These are phyloP conservation scores for Aquilaria sinensis DNA, from an alignment of 345 rosid genomes.

Conservation along the genomic window DNA sequence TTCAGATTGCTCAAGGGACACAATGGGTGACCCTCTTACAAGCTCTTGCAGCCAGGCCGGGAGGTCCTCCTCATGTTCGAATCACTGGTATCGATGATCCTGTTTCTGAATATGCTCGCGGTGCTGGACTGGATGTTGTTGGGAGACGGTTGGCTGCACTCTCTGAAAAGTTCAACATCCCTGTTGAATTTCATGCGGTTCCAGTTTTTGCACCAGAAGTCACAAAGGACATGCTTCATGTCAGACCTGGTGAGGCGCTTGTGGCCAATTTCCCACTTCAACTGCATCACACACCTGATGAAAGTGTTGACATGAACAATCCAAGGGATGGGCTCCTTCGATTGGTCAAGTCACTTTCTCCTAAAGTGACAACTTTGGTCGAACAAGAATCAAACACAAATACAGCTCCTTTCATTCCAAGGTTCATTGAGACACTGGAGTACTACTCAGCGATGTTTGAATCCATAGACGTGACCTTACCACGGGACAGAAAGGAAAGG, in stretches of 20 bases:
- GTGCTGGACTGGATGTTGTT: slow-evolving; percentile 48
- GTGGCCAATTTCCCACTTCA: slow-evolving; percentile 63
- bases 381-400: slow-evolving; percentile 82
- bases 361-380: slow-evolving; percentile 55
- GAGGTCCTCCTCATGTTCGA: slow-evolving; percentile 61
- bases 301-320: slow-evolving; percentile 59
- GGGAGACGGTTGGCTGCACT: slow-evolving; percentile 35
- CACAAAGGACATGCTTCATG: slow-evolving; percentile 51
- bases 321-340: slow-evolving; percentile 71
- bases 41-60: slow-evolving; percentile 63
- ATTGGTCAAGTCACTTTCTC: slow-evolving; percentile 55
- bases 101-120: slow-evolving; percentile 38
- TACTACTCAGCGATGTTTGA: slow-evolving; percentile 65
- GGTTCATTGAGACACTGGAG: slow-evolving; percentile 55
- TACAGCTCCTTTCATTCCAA: slow-evolving; percentile 56
- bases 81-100: slow-evolving; percentile 74
- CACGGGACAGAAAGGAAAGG: slow-evolving; percentile 42
- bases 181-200: slow-evolving; percentile 48
- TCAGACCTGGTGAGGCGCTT: slow-evolving; percentile 60
- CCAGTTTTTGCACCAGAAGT: slow-evolving; percentile 50
- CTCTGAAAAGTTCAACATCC: slow-evolving; percentile 47
- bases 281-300: slow-evolving; percentile 74
- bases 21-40: slow-evolving; percentile 73
- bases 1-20: slow-evolving; percentile 59
- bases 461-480: slow-evolving; percentile 52